Base-by-base conservation (phyloP, 805 yeast genomes). In the Yamadazyma endophytica region DNA sequence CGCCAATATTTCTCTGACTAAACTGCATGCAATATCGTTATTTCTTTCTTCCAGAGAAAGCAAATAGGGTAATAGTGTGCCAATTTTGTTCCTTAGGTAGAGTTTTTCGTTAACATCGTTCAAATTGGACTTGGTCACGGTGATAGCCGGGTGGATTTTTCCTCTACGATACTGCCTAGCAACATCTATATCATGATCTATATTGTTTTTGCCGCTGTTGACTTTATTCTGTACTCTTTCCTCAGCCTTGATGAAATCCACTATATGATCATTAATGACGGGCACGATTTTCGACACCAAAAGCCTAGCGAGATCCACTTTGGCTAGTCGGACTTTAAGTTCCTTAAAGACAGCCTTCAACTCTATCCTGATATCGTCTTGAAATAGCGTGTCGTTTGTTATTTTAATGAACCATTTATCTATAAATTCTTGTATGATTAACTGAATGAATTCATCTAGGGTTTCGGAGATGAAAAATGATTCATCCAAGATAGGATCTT, bases 1-100 rank as follows among this genome's bases (percentile, higher is more conserved):
- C 0, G 84, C 52, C 2, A 86, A 32, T 5, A 89, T 63, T 44
- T 89, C 96, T 22, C 79, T 61, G 0, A 81, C 45, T 7, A 89
- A 56, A 0, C 69, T 52, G 0, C 42, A 35, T 0, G 76, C 77
- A 3, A 79, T 63, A 0, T 63, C 62, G 7, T 82, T 77, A 2
- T 54, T 37, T 16, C 66, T 69, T 25, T 71, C 80, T 6, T 47
- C 44, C 3, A 47, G 46, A 1, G 79, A 68, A 1, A 86, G 44
- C 1, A 87, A 29, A 9, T 40, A 47, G 0, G 81, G 79, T 1
- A 84, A 41, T 2, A 81, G 31, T 16, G 53, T 50, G 0, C 55
- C 54, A 0, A 78, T 44, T 18, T 61, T 52, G 0, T 47, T 48
- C 17, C 79, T 52, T 3, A 83, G 52, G 58, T 80, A 77, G 11